Percentiles rank a stretch among this genome's conserved stretches.
These are phyloP conservation scores for Sarocladium kiliense DNA, from an alignment of 2,329 filamentous ascomycete species.

Conservation along the genomic window DNA sequence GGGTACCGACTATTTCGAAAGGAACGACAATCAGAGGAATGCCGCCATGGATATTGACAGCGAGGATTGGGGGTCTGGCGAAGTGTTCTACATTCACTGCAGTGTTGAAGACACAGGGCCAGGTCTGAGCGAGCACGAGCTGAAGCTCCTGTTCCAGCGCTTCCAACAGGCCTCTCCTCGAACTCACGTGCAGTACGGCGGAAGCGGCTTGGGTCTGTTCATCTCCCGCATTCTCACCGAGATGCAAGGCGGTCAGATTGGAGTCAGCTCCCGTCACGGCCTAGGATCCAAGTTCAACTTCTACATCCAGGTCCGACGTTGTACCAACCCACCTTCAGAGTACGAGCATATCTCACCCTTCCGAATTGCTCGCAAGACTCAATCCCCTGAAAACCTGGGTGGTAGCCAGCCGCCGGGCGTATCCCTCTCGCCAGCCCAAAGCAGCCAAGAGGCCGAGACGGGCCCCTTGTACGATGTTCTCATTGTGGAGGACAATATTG, in stretches of 20 bases:
- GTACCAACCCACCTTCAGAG: slow-evolving; percentile 32
- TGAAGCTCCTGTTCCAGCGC: slow-evolving; percentile 60
- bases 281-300: slow-evolving; percentile 72
- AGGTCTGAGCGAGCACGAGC: slow-evolving; percentile 59
- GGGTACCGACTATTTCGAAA: slow-evolving; percentile 43
- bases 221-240: slow-evolving; percentile 73
- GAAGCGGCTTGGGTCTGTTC: slow-evolving; percentile 66
- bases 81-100: slow-evolving; percentile 67
- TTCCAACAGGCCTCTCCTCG: slow-evolving; percentile 65
- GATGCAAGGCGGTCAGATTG: slow-evolving; percentile 73
- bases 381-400: slow-evolving; percentile 11
- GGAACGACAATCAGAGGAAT: slow-evolving; percentile 31
- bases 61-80: slow-evolving; percentile 65
- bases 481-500: slow-evolving; percentile 64
- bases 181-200: slow-evolving; percentile 69
- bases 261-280: slow-evolving; percentile 61
- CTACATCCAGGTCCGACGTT: slow-evolving; percentile 65
- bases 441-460: not conserved
- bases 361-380: slow-evolving; percentile 26
- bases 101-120: slow-evolving; percentile 67
- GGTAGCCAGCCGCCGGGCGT: not conserved
- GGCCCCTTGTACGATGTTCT: slow-evolving; percentile 46
- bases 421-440: slow-evolving; percentile 2
- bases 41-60: slow-evolving; percentile 39
- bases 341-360: slow-evolving; percentile 30